Evolutionary conservation across 1,284 basidiomycete genomes (phyloP), one percentile per base, ranked within the genome.

Genomic region (Cystobasidium sp.): DNA sequence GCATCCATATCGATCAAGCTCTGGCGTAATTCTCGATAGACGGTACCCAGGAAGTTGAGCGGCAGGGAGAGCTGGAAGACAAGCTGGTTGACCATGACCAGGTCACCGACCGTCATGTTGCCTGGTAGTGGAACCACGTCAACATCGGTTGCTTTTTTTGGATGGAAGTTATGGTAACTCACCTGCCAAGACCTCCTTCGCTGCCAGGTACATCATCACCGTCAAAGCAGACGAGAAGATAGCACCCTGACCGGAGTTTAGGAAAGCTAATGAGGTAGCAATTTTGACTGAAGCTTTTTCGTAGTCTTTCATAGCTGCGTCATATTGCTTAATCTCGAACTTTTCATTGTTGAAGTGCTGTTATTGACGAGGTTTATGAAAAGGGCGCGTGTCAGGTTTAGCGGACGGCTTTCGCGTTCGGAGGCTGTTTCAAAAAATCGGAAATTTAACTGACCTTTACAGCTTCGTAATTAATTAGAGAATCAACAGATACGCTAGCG

Each of bases 71-170:
- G 85, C 82, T 99, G 97, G 85, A 99, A 99, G 49, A 99, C 94
- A n/a, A 99, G 87, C 81, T 98, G 96, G 82, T 99, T 99, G 79
- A 97, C 91, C 92, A 99, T 97, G 76, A 99, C 97, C 22, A 99
- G 87, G 81, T 99, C 96, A 10, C 96, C 97, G 31, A 99, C 88
- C 1, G 95, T 97, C 96, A 99, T 98, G 0, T 92, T 94, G 12
- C 95, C 94, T 93, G n/a, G n/a, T n/a, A n/a, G n/a, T n/a, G n/a
- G n/a, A n/a, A n/a, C n/a, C n/a, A n/a, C n/a, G n/a, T n/a, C n/a
- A n/a, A n/a, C n/a, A n/a, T n/a, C n/a, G n/a, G n/a, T n/a, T n/a
- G n/a, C n/a, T n/a, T n/a, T n/a, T n/a, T n/a, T n/a, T n/a, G n/a
- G n/a, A n/a, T n/a, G n/a, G 18, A 10, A 12, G 47, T 52, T 59